A percentile compares a stretch with the other conserved stretches of the same genome.
Evolutionary conservation across 306 rosid genomes (phyloP).

Genomic region (Gastrolobium bilobum): DNA sequence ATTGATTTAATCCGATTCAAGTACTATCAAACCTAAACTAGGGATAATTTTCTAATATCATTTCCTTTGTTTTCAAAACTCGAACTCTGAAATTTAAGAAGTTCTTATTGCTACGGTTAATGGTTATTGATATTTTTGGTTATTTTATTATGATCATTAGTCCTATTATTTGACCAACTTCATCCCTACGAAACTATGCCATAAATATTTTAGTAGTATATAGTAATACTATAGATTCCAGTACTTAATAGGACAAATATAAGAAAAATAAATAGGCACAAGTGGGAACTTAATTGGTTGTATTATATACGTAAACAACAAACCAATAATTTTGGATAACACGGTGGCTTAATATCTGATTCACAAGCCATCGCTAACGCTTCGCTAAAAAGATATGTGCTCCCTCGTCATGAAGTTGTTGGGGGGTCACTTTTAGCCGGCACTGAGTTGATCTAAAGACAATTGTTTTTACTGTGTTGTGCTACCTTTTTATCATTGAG

Average conservation of each 20-base stretch:
- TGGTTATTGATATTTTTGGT: too few relatives aligned
- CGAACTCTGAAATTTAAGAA: too few relatives aligned
- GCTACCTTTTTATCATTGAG: conserved; percentile 27
- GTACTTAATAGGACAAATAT: conserved; percentile 12
- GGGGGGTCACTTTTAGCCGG: conserved; percentile 47
- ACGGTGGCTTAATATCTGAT: conserved; percentile 32
- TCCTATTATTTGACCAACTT: conserved; percentile 6
- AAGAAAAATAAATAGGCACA: not conserved
- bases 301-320: conserved; percentile 35
- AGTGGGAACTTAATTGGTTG: conserved; percentile 36
- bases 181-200: not conserved
- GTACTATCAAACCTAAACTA: too few relatives aligned
- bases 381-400: conserved; percentile 28
- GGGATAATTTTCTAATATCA: too few relatives aligned
- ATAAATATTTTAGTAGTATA: not conserved
- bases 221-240: not conserved
- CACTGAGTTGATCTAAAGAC: conserved; percentile 44
- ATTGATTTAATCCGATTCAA: too few relatives aligned
- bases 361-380: conserved; percentile 38
- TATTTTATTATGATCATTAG: not conserved
- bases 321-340: conserved; percentile 23
- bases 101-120: too few relatives aligned
- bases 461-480: conserved; percentile 39
- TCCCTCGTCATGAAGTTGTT: conserved; percentile 40
- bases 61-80: too few relatives aligned